Evolutionary conservation across 805 yeast species (phyloP).

Genomic region (Pichia nanzhaoensis): DNA sequence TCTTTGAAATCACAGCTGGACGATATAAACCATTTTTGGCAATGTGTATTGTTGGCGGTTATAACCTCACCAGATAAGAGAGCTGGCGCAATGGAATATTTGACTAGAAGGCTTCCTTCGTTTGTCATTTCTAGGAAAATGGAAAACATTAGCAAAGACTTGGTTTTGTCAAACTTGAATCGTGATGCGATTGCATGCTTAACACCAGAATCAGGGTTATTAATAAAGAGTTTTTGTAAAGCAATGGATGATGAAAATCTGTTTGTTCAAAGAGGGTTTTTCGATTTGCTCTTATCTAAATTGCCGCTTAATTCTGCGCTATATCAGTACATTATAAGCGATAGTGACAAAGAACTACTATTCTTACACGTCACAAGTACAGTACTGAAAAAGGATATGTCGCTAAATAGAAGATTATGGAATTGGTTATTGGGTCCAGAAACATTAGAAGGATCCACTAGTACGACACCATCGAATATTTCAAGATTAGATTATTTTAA

Average conservation of each 20-base stretch:
- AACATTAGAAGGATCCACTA: conserved; percentile 8
- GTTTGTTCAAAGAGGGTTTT: conserved; percentile 79
- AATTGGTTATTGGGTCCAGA: conserved; percentile 82
- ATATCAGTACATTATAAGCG: conserved; percentile 39
- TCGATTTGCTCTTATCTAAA: conserved; percentile 68
- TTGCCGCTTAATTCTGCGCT: conserved; percentile 59
- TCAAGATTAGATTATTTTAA: conserved; percentile 51
- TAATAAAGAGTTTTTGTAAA: conserved; percentile 65
- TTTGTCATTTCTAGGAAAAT: conserved; percentile 26
- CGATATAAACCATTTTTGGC: conserved; percentile 83
- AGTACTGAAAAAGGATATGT: conserved; percentile 82
- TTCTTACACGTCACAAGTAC: conserved; percentile 60
- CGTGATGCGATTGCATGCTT: conserved; percentile 52
- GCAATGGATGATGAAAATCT: conserved; percentile 63
- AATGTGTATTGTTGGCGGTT: conserved; percentile 64
- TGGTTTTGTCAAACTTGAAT: conserved; percentile 20
- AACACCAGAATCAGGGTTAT: conserved; percentile 71
- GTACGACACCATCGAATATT: conserved; percentile 6
- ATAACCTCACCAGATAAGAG: conserved; percentile 74
- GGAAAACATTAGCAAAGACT: conserved; percentile 15
- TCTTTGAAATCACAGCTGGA: conserved; percentile 46
- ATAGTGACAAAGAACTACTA: conserved; percentile 50
- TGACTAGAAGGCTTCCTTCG: conserved; percentile 56
- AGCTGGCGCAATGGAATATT: conserved; percentile 78
- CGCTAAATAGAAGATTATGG: conserved; percentile 90